Conservation (phyloP, 306 rosid genomes). For the Hippophae rhamnoides region DNA sequence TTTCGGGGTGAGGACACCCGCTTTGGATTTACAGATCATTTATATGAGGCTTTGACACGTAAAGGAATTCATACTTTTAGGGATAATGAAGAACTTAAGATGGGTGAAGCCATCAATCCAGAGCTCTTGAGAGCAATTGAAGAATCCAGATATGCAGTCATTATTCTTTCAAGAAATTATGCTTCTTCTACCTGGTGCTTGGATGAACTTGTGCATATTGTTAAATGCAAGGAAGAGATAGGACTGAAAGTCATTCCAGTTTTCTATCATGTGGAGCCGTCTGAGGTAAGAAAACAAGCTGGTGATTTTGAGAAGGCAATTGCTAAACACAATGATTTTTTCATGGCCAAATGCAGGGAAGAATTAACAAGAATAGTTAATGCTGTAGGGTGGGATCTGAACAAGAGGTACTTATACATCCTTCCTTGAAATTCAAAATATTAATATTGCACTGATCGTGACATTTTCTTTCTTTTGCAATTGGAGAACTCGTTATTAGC, state of each 20-base stretch:
- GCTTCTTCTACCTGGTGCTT: neutral
- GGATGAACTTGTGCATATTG: conserved; percentile 1
- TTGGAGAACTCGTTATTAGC: no score
- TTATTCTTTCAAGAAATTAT: neutral
- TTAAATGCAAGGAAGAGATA: neutral
- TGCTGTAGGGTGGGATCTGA: no score
- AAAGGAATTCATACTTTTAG: neutral
- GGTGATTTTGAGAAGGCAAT: no score
- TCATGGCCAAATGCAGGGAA: no score
- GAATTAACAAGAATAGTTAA: no score
- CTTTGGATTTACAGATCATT: neutral
- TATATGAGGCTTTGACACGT: neutral
- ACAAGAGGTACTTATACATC: no score
- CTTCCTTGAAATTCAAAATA: no score
- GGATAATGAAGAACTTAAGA: neutral
- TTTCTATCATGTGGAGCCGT: neutral
- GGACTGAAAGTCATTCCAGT: neutral
- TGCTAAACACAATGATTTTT: no score
- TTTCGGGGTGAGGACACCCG: conserved; percentile 1
- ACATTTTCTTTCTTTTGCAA: no score
- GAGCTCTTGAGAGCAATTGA: neutral
- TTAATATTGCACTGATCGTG: no score
- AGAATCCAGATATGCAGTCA: neutral
- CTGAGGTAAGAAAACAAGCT: neutral
- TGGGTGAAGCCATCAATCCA: neutral